These are phyloP conservation scores for Pholiota conissans DNA, from an alignment of 768 basidiomycete species.

Conservation along the genomic window DNA sequence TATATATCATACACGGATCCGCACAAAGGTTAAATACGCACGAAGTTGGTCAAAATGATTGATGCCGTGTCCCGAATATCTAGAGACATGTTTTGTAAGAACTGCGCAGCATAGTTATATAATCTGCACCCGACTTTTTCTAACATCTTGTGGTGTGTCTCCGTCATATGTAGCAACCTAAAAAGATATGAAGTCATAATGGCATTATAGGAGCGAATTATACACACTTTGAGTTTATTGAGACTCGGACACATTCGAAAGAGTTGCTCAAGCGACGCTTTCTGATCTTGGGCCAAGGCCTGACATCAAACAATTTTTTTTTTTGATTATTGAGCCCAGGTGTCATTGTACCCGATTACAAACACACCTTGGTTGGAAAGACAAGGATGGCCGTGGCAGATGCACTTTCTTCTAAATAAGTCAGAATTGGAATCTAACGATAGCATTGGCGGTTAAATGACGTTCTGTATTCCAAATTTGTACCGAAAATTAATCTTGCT, in stretches of 20 bases:
- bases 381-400: constrained; percentile 76
- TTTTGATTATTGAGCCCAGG: too few species aligned
- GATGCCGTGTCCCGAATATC: constrained; percentile 73
- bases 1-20: neutral
- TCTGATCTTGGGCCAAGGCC: constrained; percentile 92
- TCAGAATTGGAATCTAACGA: constrained; percentile 67
- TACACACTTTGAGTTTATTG: constrained; percentile 52
- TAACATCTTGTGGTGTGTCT: constrained; percentile 73
- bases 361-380: constrained; percentile 82
- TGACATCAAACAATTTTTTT: too few species aligned
- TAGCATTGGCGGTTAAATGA: neutral
- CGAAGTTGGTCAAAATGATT: constrained; percentile 89
- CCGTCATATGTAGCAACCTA: constrained; percentile 85
- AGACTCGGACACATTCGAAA: constrained; percentile 60
- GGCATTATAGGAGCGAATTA: neutral
- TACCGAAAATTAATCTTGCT: neutral
- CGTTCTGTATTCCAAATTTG: neutral
- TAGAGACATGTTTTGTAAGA: neutral
- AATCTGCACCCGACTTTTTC: constrained; percentile 45
- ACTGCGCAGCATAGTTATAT: neutral
- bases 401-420: constrained; percentile 59
- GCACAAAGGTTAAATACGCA: constrained; percentile 31
- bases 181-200: neutral
- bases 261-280: constrained; percentile 65
- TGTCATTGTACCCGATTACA: too few species aligned